Conservation (phyloP, 768 basidiomycete species). For the Trametes cubensis region DNA sequence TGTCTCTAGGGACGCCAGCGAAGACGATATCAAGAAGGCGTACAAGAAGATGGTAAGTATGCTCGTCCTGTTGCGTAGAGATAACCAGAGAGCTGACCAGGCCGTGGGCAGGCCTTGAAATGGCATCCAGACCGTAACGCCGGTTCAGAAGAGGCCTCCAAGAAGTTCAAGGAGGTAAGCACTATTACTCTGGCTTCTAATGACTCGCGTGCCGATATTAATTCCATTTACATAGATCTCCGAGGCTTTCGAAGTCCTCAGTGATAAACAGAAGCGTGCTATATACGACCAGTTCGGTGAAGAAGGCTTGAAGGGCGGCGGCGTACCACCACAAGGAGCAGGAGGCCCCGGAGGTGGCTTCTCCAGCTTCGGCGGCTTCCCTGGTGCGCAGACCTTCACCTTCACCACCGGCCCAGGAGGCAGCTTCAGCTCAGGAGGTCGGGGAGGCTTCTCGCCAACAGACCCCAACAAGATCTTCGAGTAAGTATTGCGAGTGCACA, state of each 20-base stretch:
- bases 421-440: slow-evolving; percentile 30
- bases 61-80: no score
- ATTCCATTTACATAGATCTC: slow-evolving; percentile 59
- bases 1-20: slow-evolving; percentile 67
- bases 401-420: slow-evolving; percentile 33
- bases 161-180: slow-evolving; percentile 88
- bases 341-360: slow-evolving; percentile 48
- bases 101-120: slow-evolving; percentile 66
- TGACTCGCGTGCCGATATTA: slow-evolving; percentile 4
- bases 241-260: slow-evolving; percentile 95
- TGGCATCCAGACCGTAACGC: slow-evolving; percentile 94
- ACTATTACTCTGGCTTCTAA: not conserved
- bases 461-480: slow-evolving; percentile 91
- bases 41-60: slow-evolving; percentile 87
- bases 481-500: slow-evolving; percentile 48
- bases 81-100: not conserved
- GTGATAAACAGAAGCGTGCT: slow-evolving; percentile 80
- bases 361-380: slow-evolving; percentile 28
- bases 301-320: slow-evolving; percentile 85
- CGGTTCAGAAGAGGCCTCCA: slow-evolving; percentile 81
- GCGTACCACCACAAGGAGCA: slow-evolving; percentile 55
- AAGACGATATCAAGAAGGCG: slow-evolving; percentile 90
- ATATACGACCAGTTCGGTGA: slow-evolving; percentile 95
- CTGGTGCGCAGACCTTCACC: slow-evolving; percentile 29
- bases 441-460: slow-evolving; percentile 66